Evolutionary conservation across 495 filamentous ascomycete species (phyloP).

Genomic region (Trichoderma orchidacearum): DNA sequence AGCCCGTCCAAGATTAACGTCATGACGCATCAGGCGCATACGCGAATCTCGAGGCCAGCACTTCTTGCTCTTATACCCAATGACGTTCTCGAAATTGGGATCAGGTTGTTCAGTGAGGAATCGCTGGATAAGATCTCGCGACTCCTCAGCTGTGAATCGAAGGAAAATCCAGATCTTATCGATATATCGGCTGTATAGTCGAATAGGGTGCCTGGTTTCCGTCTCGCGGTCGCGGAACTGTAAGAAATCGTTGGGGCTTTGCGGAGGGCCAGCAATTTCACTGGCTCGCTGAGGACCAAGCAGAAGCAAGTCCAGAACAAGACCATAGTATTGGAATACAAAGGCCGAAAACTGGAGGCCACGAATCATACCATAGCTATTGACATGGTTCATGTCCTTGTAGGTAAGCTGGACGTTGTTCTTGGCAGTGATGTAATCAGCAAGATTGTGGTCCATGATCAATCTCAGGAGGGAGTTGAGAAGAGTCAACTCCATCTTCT

Average conservation of each 20-base stretch:
- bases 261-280: conserved; percentile 94
- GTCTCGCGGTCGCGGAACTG: conserved; percentile 89
- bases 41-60: conserved; percentile 97
- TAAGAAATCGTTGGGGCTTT: conserved; percentile 93
- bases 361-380: conserved; percentile 96
- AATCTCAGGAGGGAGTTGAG: conserved; percentile 84
- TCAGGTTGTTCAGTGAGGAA: conserved; percentile 98
- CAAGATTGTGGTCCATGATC: conserved; percentile 99
- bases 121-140: conserved; percentile 88
- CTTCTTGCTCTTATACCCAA: conserved; percentile 98
- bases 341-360: conserved; percentile 97
- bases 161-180: conserved; percentile 99
- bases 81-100: conserved; percentile 98
- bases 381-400: conserved; percentile 99
- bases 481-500: conserved; percentile 96
- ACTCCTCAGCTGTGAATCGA: conserved; percentile 85
- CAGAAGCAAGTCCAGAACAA: conserved; percentile 88
- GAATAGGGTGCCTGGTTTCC: conserved; percentile 86
- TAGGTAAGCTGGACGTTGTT: conserved; percentile 99
- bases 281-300: conserved; percentile 89
- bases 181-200: conserved; percentile 93
- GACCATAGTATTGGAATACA: conserved; percentile 96
- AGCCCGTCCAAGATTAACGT: conserved; percentile 94
- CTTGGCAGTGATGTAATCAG: conserved; percentile 98
- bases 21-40: conserved; percentile 97